Evolutionary conservation across 768 basidiomycete genomes (phyloP), one percentile per base, ranked within the genome.

Genomic region (Amanita fuliginea): DNA sequence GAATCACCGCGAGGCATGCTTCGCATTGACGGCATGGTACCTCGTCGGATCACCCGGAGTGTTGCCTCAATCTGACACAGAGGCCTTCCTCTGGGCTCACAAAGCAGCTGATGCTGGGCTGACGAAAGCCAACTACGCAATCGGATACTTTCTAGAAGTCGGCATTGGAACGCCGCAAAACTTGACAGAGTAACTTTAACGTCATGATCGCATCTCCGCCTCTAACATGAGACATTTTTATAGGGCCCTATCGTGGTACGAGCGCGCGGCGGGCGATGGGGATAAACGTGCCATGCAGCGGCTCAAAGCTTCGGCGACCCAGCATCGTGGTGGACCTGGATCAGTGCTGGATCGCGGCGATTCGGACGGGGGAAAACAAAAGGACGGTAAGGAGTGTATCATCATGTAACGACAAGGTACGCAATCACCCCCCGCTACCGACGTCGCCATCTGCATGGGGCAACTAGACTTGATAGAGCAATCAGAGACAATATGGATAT

Each of bases 11-110:
- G 96, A 98, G 59, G 93, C 95, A 0, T 98, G 95, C 63, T 98
- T 98, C 60, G 95, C 96, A 1, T 74, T 99, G 36, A 98, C 96
- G 14, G 94, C 96, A 6, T 99, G 95, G 95, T 99, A 99, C 61
- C 83, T 99, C 55, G 95, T 98, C 52, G 96, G 96, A 42, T 97
- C 94, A 7, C 90, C 94, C 0, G 95, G 96, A 19, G 92, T 99
- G 1, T 77, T 99, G 13, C 95, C 96, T 0, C 96, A 99, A 61
- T 96, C 93, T 0, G 96, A 99, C 62, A 98, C 95, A 0, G 96
- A 99, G 61, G 96, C 96, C 9, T 98, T 82, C 66, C 71, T 99
- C 3, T 99, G 96, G 96, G 91, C 96, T 4, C 88, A 88, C 67
- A 93, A 83, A 59, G 93, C 96, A 19, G 94, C 93, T 14, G 94